Evolutionary conservation across 192 early-diverging fungal genomes (phyloP).

Genomic region (Coemansia sp.): DNA sequence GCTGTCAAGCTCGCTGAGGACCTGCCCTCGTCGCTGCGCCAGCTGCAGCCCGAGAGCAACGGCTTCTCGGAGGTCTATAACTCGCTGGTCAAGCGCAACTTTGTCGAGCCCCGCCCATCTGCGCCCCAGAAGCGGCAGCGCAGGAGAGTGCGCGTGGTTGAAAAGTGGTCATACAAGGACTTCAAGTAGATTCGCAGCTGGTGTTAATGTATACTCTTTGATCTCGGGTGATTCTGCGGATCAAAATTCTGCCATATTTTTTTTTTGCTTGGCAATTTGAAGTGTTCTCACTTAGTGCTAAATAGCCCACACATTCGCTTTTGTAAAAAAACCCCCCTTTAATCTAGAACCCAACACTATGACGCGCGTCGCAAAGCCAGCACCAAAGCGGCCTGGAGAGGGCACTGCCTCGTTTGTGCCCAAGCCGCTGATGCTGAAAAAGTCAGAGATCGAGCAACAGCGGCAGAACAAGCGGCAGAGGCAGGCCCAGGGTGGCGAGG

Average conservation of each 20-base stretch:
- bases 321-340: background rate
- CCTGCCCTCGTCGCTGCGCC: conserved; percentile 36
- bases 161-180: conserved; percentile 53
- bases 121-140: conserved; percentile 6
- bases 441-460: conserved; percentile 42
- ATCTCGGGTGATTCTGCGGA: conserved; percentile 4
- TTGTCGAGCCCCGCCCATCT: conserved; percentile 32
- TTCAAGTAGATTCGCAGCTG: conserved; percentile 17
- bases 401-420: conserved; percentile 47
- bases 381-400: conserved; percentile 55
- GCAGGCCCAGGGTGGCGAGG: conserved; percentile 5
- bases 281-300: background rate
- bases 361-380: conserved; percentile 60
- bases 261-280: background rate
- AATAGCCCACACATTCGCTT: background rate
- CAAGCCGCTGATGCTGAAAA: conserved; percentile 53
- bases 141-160: conserved; percentile 26
- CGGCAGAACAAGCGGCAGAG: conserved; percentile 8
- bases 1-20: conserved; percentile 50
- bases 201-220: background rate
- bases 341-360: conserved; percentile 19
- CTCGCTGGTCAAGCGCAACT: conserved; percentile 48
- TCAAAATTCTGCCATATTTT: background rate
- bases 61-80: conserved; percentile 27
- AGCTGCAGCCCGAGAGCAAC: conserved; percentile 49